A percentile compares a stretch with the other conserved stretches of the same genome.
phyloP scores from a whole-genome alignment of 108 stramenopile species.

The Skeletonema marinoi region DNA sequence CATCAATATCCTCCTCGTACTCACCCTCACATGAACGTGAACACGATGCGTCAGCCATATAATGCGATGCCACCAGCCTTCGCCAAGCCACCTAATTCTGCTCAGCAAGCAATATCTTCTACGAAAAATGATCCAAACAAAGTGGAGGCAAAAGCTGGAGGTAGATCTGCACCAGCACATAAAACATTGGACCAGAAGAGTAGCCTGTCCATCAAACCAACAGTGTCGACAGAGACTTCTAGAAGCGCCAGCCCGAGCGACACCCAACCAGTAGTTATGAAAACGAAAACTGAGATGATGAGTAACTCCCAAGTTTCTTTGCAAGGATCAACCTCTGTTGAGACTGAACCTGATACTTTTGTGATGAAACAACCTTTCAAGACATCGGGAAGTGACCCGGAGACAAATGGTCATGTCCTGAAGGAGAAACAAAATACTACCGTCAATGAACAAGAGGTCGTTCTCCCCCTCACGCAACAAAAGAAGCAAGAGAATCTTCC shows the following conservation, averaged over 20 bases:
- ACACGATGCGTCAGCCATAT: not conserved
- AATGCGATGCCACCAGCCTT: not conserved
- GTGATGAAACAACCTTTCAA: no score
- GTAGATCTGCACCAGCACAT: not conserved
- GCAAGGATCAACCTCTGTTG: no score
- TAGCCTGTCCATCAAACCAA: not conserved
- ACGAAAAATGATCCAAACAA: not conserved
- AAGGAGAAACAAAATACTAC: no score
- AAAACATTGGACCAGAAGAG: not conserved
- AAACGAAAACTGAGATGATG: no score
- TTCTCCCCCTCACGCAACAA: not conserved
- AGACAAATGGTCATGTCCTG: no score
- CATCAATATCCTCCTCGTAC: not conserved
- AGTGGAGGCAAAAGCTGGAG: not conserved
- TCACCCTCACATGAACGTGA: not conserved
- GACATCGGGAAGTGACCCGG: no score
- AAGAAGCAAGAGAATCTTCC: not conserved
- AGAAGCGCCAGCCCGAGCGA: not conserved
- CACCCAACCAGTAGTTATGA: not conserved
- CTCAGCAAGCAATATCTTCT: not conserved
- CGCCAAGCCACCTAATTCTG: not conserved
- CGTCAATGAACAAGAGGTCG: not conserved
- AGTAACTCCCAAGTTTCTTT: no score
- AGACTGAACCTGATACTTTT: no score
- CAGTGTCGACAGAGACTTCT: not conserved